phyloP scores from a whole-genome alignment of 768 basidiomycete genomes.

The Tephrocybe sp. region DNA sequence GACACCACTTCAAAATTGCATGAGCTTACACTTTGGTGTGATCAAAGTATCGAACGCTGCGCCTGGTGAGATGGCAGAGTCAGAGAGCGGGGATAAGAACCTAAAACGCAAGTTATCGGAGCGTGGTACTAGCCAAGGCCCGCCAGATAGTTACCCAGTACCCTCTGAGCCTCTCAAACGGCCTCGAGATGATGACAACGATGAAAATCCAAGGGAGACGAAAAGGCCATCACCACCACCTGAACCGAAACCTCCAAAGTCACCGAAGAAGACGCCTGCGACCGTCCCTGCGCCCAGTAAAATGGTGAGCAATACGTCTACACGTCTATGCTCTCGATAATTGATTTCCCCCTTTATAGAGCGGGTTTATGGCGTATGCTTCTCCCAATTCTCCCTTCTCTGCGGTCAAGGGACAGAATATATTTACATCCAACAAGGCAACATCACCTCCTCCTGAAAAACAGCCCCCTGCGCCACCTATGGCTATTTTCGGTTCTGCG shows the following conservation, averaged over 20 bases:
- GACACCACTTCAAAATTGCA: background rate
- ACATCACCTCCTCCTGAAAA: constrained; percentile 26
- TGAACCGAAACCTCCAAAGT: constrained; percentile 37
- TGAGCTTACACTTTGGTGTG: constrained; percentile 1
- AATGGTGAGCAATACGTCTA: constrained; percentile 38
- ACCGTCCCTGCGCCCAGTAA: constrained; percentile 31
- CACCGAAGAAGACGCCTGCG: constrained; percentile 19
- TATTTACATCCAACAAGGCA: constrained; percentile 43
- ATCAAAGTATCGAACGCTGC: constrained; percentile 3
- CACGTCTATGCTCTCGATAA: background rate
- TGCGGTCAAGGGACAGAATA: constrained; percentile 66
- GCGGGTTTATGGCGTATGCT: constrained; percentile 82
- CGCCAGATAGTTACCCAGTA: constrained; percentile 32
- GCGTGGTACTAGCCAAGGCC: constrained; percentile 64
- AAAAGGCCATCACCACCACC: constrained; percentile 73
- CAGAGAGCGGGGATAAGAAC: constrained; percentile 58
- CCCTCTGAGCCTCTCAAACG: constrained; percentile 51
- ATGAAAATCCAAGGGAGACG: constrained; percentile 59
- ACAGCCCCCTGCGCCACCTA: constrained; percentile 7
- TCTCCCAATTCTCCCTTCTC: constrained; percentile 75
- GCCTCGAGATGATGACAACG: constrained; percentile 60
- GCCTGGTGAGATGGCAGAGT: constrained; percentile 29
- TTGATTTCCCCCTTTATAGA: constrained; percentile 33
- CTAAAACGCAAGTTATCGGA: constrained; percentile 71
- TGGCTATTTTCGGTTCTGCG: constrained; percentile 10